phyloP scores from a whole-genome alignment of 108 stramenopile genomes.

The Discostella stelligeroides region DNA sequence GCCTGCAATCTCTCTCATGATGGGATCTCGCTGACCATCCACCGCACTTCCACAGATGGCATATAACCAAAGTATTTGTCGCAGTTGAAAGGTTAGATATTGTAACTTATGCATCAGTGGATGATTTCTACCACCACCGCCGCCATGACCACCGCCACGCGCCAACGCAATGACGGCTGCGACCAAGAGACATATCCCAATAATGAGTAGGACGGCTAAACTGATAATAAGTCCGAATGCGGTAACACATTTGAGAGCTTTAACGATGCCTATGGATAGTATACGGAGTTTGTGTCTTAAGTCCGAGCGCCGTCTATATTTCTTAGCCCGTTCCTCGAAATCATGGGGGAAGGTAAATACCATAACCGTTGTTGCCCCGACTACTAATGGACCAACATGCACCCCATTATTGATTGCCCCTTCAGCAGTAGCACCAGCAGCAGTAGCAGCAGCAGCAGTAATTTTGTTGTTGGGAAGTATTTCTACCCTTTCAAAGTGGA shows the following conservation, averaged over 20 bases:
- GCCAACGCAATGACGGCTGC: slow-evolving; percentile 79
- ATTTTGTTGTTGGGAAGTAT: background rate
- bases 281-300: slow-evolving; percentile 31
- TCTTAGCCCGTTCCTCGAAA: slow-evolving; percentile 60
- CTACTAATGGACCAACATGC: slow-evolving; percentile 8
- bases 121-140: slow-evolving; percentile 33
- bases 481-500: slow-evolving; percentile 65
- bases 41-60: slow-evolving; percentile 73
- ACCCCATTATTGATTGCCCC: no score
- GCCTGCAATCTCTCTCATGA: slow-evolving; percentile 79
- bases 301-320: slow-evolving; percentile 45
- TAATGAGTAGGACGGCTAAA: slow-evolving; percentile 66
- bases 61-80: slow-evolving; percentile 84
- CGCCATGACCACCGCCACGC: slow-evolving; percentile 44
- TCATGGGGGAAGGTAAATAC: slow-evolving; percentile 82
- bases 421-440: background rate
- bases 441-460: background rate
- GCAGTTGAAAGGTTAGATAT: slow-evolving; percentile 57
- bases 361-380: slow-evolving; percentile 56
- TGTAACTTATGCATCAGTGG: slow-evolving; percentile 59
- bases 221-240: slow-evolving; percentile 86
- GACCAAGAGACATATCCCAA: slow-evolving; percentile 62
- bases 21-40: slow-evolving; percentile 61
- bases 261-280: slow-evolving; percentile 31
- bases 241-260: slow-evolving; percentile 63